Evolutionary conservation across 2,329 filamentous ascomycete species (phyloP).

Genomic region (Emergomyces pasteurianus): DNA sequence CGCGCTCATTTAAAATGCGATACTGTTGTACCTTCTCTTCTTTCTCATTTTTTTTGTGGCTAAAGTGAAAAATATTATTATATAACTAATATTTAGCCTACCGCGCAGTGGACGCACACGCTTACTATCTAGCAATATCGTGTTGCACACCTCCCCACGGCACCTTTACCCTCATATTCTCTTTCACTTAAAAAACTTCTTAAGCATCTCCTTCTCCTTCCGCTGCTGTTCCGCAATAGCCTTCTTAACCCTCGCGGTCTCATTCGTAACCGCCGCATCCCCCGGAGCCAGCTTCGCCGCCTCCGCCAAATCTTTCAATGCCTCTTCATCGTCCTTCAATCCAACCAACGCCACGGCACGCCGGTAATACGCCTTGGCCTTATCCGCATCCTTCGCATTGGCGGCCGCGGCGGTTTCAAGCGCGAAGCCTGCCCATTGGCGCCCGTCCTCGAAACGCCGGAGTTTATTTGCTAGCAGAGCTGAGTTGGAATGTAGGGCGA

Average conservation of each 20-base stretch:
- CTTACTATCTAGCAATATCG: no score
- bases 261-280: constrained; percentile 62
- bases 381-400: constrained; percentile 55
- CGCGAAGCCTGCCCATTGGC: constrained; percentile 59
- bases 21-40: no score
- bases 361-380: constrained; percentile 80
- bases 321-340: constrained; percentile 74
- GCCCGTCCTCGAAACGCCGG: constrained; percentile 56
- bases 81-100: no score
- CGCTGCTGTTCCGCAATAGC: constrained; percentile 58
- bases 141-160: not conserved
- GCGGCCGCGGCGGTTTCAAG: constrained; percentile 49
- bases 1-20: no score
- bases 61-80: no score
- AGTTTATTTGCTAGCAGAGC: constrained; percentile 79
- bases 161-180: not conserved
- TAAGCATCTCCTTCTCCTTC: constrained; percentile 86
- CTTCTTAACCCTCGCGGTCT: constrained; percentile 69
- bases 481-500: constrained; percentile 79
- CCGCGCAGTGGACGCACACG: no score
- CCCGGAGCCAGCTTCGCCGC: constrained; percentile 63
- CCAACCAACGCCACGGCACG: constrained; percentile 63
- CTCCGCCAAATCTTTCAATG: constrained; percentile 60
- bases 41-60: no score
- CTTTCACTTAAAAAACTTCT: constrained; percentile 67